phyloP scores from a whole-genome alignment of 2,329 filamentous ascomycete genomes.

The Monosporascus sp. region DNA sequence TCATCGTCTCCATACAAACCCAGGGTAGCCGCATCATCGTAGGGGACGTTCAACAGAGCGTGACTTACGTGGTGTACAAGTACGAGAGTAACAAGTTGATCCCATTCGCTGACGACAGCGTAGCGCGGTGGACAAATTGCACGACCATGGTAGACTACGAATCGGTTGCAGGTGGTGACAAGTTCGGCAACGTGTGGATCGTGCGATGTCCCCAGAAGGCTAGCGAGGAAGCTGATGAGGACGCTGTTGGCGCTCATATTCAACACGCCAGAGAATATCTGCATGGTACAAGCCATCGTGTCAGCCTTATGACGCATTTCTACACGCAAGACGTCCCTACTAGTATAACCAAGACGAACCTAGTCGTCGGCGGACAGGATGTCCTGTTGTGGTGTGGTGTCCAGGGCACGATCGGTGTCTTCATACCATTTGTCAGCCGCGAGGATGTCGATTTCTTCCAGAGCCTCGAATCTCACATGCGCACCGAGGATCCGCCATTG shows the following conservation, averaged over 20 bases:
- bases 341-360: slow-evolving; percentile 79
- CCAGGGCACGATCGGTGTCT: slow-evolving; percentile 87
- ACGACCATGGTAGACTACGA: slow-evolving; percentile 97
- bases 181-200: slow-evolving; percentile 95
- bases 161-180: slow-evolving; percentile 89
- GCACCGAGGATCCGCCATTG: slow-evolving; percentile 79
- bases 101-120: slow-evolving; percentile 85
- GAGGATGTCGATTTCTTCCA: slow-evolving; percentile 99
- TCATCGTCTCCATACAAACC: slow-evolving; percentile 85
- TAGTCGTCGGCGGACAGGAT: slow-evolving; percentile 88
- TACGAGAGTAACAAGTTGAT: slow-evolving; percentile 86
- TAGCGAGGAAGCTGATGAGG: slow-evolving; percentile 86
- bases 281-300: slow-evolving; percentile 78
- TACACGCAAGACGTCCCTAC: slow-evolving; percentile 91
- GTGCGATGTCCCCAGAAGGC: slow-evolving; percentile 81
- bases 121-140: slow-evolving; percentile 86
- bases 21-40: slow-evolving; percentile 89
- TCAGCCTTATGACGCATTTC: slow-evolving; percentile 82
- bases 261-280: slow-evolving; percentile 86
- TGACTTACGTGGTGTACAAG: slow-evolving; percentile 93
- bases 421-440: slow-evolving; percentile 85
- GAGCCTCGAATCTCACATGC: slow-evolving; percentile 80
- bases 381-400: slow-evolving; percentile 90
- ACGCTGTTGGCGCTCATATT: slow-evolving; percentile 85
- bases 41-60: slow-evolving; percentile 86